Conservation (phyloP, 2,329 filamentous ascomycete species). For the Scorias spongiosa region DNA sequence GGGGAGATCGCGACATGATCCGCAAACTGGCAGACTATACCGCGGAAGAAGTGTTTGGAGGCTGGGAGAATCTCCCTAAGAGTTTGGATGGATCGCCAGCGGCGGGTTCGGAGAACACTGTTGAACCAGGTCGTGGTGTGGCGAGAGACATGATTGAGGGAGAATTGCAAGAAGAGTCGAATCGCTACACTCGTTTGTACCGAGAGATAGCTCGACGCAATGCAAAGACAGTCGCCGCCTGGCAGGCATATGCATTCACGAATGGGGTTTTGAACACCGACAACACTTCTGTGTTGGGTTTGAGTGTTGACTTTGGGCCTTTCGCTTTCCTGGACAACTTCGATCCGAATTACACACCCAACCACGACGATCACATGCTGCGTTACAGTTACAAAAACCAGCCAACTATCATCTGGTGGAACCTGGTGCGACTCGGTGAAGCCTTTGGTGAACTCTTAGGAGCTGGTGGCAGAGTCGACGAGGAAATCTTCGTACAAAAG, state of each 20-base stretch:
- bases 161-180: conserved; percentile 53
- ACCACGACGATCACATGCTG: conserved; percentile 80
- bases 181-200: conserved; percentile 75
- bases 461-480: conserved; percentile 56
- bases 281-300: conserved; percentile 79
- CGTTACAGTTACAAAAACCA: conserved; percentile 91
- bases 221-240: conserved; percentile 73
- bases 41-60: conserved; percentile 72
- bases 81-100: neutral
- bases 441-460: conserved; percentile 78
- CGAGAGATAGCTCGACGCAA: conserved; percentile 77
- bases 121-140: conserved; percentile 23
- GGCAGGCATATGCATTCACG: conserved; percentile 99
- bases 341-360: conserved; percentile 85
- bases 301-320: conserved; percentile 88
- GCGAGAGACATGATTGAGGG: conserved; percentile 48
- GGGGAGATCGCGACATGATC: conserved; percentile 63
- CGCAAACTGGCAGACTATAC: conserved; percentile 66
- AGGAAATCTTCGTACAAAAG: conserved; percentile 51
- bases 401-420: conserved; percentile 97
- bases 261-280: conserved; percentile 97
- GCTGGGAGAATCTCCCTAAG: conserved; percentile 67
- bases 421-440: conserved; percentile 81
- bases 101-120: conserved; percentile 22
- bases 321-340: conserved; percentile 98